A percentile compares a stretch with the other conserved stretches of the same genome.
phyloP scores from a whole-genome alignment of 2,329 filamentous ascomycete species.

The Trichoderma breve region DNA sequence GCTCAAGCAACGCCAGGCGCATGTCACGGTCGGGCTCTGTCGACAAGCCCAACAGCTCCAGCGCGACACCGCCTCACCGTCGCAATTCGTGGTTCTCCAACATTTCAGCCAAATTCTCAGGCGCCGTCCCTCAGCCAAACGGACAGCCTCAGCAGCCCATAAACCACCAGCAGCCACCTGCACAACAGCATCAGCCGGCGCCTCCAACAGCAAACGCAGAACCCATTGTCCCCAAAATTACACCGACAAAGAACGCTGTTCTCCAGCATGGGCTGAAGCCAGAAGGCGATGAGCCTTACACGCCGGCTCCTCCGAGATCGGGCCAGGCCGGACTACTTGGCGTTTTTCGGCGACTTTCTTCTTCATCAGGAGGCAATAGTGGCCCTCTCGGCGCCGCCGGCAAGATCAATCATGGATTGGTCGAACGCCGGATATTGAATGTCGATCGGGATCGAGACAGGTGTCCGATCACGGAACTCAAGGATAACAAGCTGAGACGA shows the following conservation, averaged over 20 bases:
- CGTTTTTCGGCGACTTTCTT: constrained; percentile 79
- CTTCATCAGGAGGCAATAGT: constrained; percentile 47
- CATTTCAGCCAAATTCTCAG: constrained; percentile 88
- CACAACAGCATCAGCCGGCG: constrained; percentile 2
- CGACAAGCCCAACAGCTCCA: constrained; percentile 32
- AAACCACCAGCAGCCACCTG: constrained; percentile 21
- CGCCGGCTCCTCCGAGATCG: constrained; percentile 69
- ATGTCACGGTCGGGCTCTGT: constrained; percentile 37
- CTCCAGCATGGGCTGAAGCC: constrained; percentile 55
- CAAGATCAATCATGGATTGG: constrained; percentile 60
- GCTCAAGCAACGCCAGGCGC: constrained; percentile 27
- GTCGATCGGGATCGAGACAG: constrained; percentile 76
- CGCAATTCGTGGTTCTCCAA: constrained; percentile 91
- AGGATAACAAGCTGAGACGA: constrained; percentile 75
- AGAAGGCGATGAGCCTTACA: constrained; percentile 65
- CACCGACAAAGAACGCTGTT: constrained; percentile 56
- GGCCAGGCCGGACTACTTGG: constrained; percentile 71
- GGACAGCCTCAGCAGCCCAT: constrained; percentile 18
- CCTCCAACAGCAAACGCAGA: constrained; percentile 33
- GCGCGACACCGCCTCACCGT: constrained; percentile 44
- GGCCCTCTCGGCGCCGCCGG: constrained; percentile 29
- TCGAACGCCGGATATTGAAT: constrained; percentile 80
- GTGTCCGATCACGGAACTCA: constrained; percentile 75
- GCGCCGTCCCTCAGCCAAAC: constrained; percentile 42
- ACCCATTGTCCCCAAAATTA: constrained; percentile 44